Percentiles rank a stretch among this genome's conserved stretches.
phyloP scores from a whole-genome alignment of 495 filamentous ascomycete genomes.

The Penicillium argentinense region DNA sequence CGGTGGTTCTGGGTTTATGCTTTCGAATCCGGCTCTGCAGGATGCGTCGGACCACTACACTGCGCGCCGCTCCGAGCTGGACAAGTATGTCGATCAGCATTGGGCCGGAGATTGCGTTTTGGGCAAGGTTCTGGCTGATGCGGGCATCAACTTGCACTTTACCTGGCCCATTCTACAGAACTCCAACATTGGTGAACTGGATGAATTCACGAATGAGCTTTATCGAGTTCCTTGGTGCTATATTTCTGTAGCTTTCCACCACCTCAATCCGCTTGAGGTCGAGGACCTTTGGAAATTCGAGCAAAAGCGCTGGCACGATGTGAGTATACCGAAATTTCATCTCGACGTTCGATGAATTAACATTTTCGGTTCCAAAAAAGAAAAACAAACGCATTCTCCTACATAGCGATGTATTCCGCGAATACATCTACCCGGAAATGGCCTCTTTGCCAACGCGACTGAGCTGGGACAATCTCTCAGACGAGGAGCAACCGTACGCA shows the following conservation, averaged over 20 bases:
- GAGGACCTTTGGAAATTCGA: constrained; percentile 43
- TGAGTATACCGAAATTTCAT: constrained; percentile 11
- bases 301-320: constrained; percentile 36
- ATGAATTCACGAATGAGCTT: constrained; percentile 40
- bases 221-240: constrained; percentile 55
- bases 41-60: constrained; percentile 44
- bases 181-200: constrained; percentile 43
- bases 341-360: too few relatives aligned
- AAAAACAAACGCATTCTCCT: constrained; percentile 38
- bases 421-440: constrained; percentile 41
- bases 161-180: constrained; percentile 55
- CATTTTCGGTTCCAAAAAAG: constrained; percentile 7
- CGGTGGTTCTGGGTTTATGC: constrained; percentile 65
- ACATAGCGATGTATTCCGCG: constrained; percentile 45
- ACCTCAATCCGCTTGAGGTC: constrained; percentile 41
- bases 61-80: constrained; percentile 47
- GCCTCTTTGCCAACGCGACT: constrained; percentile 24
- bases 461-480: constrained; percentile 47
- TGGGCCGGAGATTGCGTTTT: constrained; percentile 73
- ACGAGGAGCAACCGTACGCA: constrained; percentile 34
- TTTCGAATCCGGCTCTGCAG: constrained; percentile 57
- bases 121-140: constrained; percentile 55
- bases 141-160: constrained; percentile 47
- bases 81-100: constrained; percentile 52
- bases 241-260: constrained; percentile 56